Conservation (phyloP, 2,329 filamentous ascomycete species). For the Apiospora sp. region DNA sequence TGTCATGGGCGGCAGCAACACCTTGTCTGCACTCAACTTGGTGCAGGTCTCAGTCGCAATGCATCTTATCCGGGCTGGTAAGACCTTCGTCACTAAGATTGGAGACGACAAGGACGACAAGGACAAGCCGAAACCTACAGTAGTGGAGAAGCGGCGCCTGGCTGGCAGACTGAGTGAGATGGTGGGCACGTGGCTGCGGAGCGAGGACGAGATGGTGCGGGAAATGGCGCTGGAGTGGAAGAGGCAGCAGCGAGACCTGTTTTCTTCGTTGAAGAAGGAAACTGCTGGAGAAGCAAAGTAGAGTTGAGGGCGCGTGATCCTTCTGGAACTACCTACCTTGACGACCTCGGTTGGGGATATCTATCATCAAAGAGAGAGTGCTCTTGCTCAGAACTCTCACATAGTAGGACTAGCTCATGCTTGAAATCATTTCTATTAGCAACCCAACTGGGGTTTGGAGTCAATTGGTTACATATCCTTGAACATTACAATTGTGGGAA, state of each 20-base stretch:
- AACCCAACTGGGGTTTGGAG: neutral
- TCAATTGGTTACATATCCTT: neutral
- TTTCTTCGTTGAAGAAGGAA: neutral
- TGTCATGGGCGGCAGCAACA: neutral
- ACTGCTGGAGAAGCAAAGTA: neutral
- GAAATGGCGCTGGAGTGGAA: neutral
- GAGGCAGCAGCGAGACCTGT: neutral
- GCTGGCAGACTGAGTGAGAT: neutral
- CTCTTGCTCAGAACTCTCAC: neutral
- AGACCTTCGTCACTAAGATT: neutral
- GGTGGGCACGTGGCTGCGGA: neutral
- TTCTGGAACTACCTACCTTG: neutral
- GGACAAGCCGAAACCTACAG: neutral
- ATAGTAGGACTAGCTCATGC: neutral
- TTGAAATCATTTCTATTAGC: neutral
- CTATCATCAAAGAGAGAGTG: neutral
- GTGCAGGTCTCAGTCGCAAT: neutral
- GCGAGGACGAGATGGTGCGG: conserved; percentile 4
- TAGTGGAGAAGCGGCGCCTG: neutral
- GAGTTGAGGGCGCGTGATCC: neutral
- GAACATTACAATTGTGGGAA: neutral
- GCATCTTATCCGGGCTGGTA: neutral
- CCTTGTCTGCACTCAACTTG: neutral
- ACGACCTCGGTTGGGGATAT: neutral
- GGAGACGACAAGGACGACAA: neutral